phyloP scores from a whole-genome alignment of 2,329 filamentous ascomycete genomes.

The Penicillium hesseltinei region DNA sequence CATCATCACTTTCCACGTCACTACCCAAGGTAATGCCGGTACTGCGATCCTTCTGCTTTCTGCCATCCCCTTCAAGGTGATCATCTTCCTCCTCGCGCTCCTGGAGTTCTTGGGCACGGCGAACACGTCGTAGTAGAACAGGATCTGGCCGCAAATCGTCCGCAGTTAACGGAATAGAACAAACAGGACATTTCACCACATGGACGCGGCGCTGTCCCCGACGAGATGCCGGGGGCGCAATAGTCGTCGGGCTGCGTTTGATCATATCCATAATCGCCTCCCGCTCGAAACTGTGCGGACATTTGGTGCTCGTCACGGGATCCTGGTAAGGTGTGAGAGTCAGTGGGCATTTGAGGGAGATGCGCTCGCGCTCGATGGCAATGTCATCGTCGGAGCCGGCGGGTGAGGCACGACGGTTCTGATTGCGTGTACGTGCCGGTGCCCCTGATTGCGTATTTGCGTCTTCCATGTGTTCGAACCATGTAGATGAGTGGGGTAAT shows the following conservation, averaged over 20 bases:
- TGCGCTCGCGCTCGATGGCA: conserved; percentile 46
- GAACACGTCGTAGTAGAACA: conserved; percentile 40
- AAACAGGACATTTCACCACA: conserved; percentile 44
- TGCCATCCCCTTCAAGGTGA: conserved; percentile 22
- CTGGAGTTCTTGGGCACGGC: conserved; percentile 31
- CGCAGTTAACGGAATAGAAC: conserved; percentile 36
- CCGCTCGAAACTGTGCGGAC: conserved; percentile 51
- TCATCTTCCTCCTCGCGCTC: conserved; percentile 34
- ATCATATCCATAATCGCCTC: conserved; percentile 49
- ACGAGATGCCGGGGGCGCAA: conserved; percentile 23
- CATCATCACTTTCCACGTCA: conserved; percentile 26
- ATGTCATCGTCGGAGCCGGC: conserved; percentile 47
- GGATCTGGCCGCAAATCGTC: conserved; percentile 42
- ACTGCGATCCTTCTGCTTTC: conserved; percentile 12
- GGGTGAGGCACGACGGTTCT: conserved; percentile 21
- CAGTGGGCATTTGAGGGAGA: conserved; percentile 49
- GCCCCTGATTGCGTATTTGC: conserved; percentile 2
- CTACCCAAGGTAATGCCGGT: conserved; percentile 34
- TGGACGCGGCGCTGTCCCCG: conserved; percentile 22
- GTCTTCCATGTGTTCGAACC: conserved; percentile 58
- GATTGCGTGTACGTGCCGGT: conserved; percentile 23
- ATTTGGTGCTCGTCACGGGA: conserved; percentile 50
- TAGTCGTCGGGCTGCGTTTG: conserved; percentile 27
- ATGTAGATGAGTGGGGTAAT: conserved; percentile 57
- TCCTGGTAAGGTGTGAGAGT: conserved; percentile 47